These are phyloP conservation scores for Bruguiera gymnorhiza DNA, from an alignment of 345 rosid species.

Conservation along the genomic window DNA sequence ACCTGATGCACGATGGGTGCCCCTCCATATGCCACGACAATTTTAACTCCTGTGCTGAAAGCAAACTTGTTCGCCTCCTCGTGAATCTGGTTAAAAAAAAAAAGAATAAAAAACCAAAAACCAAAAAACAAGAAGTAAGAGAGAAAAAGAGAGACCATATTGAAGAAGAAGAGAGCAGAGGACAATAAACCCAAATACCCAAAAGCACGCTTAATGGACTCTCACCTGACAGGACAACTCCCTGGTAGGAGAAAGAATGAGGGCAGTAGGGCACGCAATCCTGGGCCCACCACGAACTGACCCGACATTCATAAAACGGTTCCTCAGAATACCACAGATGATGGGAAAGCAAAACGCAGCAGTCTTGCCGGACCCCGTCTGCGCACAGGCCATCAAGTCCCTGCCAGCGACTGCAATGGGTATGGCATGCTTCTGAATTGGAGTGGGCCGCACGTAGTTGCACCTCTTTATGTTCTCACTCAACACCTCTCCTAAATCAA, in stretches of 20 bases:
- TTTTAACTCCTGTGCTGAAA: slow-evolving; percentile 33
- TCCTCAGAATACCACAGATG: slow-evolving; percentile 31
- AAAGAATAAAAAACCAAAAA: not conserved
- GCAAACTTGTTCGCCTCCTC: slow-evolving; percentile 55
- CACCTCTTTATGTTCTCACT: slow-evolving; percentile 39
- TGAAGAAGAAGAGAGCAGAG: not conserved
- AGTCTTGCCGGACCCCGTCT: slow-evolving; percentile 59
- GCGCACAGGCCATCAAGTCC: slow-evolving; percentile 63
- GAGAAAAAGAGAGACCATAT: not conserved
- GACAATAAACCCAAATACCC: not conserved
- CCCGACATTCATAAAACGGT: not conserved
- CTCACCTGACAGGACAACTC: slow-evolving; percentile 56
- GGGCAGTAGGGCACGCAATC: slow-evolving; percentile 39
- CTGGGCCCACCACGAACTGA: slow-evolving; percentile 14
- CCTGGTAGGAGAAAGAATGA: slow-evolving; percentile 51
- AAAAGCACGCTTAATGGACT: not conserved
- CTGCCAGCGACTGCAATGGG: slow-evolving; percentile 50
- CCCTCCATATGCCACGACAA: slow-evolving; percentile 52
- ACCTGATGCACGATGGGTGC: slow-evolving; percentile 47
- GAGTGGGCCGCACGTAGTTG: slow-evolving; percentile 48
- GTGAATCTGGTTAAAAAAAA: slow-evolving; percentile 29
- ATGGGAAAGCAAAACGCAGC: slow-evolving; percentile 57
- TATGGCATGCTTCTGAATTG: slow-evolving; percentile 52
- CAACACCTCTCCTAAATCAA: slow-evolving; percentile 37
- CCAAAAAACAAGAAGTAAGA: not conserved